Evolutionary conservation across 2,329 filamentous ascomycete genomes (phyloP), one percentile per base, ranked within the genome.

Genomic region (Neocatenulostroma microsporum): DNA sequence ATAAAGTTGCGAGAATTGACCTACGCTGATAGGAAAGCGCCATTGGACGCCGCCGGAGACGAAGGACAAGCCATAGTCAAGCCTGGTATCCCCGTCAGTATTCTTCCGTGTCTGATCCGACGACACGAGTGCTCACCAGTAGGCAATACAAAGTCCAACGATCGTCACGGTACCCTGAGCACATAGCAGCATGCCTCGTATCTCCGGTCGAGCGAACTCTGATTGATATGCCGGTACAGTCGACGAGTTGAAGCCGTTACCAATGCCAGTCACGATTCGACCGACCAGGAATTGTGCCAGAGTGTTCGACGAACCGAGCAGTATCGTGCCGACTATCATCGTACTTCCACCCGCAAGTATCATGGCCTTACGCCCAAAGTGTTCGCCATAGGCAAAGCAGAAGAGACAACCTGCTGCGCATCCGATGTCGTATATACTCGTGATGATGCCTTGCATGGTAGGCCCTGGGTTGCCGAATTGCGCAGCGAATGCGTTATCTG

Each of bases 151-250:
- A n/a, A n/a, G n/a, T n/a, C n/a, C n/a, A n/a, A n/a, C n/a, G n/a
- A n/a, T n/a, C 36, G 70, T 70, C 49, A 71, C 53, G 28, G 66
- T 58, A 34, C 67, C 66, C 49, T 71, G 66, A 12, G 71, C 60
- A 63, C 70, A 70, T 49, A 72, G 66, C 39, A 72, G 51, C 43
- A 68, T 63, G 6, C 68, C 68, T 40, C 68, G 61, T 35, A 60
- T 60, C 39, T 71, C 66, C 8, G 67, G 62, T 46, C 67, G 67
- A 37, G 66, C 69, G 44, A 65, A 69, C 49, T 70, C 66, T 3
- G 61, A 63, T 39, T 69, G 64, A 62, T 64, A 70, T 17, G 62
- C 68, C 8, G 68, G 68, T 23, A 70, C 66, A 1, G 66, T 70
- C 0, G 65, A 68, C 1, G 67, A 69, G 45, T 70, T 70, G 53